These are phyloP conservation scores for Cladophialophora yegresii DNA, from an alignment of 2,329 filamentous ascomycete species.

Conservation along the genomic window DNA sequence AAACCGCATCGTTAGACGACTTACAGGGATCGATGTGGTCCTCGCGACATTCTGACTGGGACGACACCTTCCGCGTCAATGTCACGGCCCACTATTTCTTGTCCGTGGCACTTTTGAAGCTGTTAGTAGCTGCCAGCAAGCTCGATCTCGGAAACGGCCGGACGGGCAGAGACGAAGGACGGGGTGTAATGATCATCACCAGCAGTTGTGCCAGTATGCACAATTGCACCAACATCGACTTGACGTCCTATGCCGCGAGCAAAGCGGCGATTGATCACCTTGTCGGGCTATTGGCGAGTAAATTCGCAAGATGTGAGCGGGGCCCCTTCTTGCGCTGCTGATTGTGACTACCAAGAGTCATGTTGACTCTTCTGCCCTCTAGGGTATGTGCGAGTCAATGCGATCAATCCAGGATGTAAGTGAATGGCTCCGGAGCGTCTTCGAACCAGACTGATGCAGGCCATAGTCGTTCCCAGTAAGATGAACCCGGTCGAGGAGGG, in stretches of 20 bases:
- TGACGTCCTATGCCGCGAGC: slow-evolving; percentile 55
- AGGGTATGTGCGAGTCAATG: slow-evolving; percentile 49
- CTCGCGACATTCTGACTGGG: slow-evolving; percentile 48
- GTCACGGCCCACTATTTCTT: slow-evolving; percentile 56
- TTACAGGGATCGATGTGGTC: slow-evolving; percentile 55
- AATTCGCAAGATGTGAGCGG: slow-evolving; percentile 44
- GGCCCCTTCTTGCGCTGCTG: background rate
- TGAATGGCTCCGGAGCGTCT: slow-evolving; percentile 16
- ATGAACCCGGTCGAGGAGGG: slow-evolving; percentile 50
- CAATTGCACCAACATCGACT: slow-evolving; percentile 55
- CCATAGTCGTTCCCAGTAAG: slow-evolving; percentile 47
- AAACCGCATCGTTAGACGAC: slow-evolving; percentile 47
- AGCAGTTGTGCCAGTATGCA: slow-evolving; percentile 58
- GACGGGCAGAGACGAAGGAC: slow-evolving; percentile 45
- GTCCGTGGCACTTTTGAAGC: slow-evolving; percentile 50
- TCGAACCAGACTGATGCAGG: slow-evolving; percentile 14
- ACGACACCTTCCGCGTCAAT: slow-evolving; percentile 52
- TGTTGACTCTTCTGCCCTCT: slow-evolving; percentile 16
- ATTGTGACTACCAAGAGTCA: background rate
- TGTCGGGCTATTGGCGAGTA: slow-evolving; percentile 52
- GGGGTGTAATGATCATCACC: slow-evolving; percentile 53
- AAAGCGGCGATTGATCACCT: slow-evolving; percentile 58
- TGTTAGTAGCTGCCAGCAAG: slow-evolving; percentile 48
- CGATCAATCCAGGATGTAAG: slow-evolving; percentile 51
- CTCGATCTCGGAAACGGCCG: slow-evolving; percentile 36